Conservation (phyloP, 345 rosid genomes). For the Turritis glabra region DNA sequence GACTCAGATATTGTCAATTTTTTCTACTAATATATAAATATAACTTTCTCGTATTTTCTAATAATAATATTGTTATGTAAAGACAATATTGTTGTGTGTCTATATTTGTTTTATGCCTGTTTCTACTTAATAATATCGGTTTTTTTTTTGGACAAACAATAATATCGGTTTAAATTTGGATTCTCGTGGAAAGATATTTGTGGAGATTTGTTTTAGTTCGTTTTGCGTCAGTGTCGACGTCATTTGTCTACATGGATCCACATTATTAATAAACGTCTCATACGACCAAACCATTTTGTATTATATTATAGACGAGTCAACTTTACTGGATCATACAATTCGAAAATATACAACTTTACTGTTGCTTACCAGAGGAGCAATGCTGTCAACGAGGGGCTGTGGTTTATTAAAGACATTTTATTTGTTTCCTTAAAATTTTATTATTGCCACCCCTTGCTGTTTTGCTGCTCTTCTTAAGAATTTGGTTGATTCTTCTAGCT, state of each 20-base stretch:
- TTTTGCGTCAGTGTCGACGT: slow-evolving; percentile 32
- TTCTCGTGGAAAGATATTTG: slow-evolving; percentile 7
- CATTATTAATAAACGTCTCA: not conserved
- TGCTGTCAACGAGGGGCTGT: not conserved
- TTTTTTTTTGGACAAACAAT: no score
- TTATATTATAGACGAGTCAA: not conserved
- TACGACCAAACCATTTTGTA: not conserved
- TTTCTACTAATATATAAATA: slow-evolving; percentile 17
- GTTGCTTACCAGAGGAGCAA: not conserved
- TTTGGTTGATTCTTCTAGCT: no score
- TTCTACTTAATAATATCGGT: not conserved
- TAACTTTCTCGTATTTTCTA: not conserved
- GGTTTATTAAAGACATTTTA: not conserved
- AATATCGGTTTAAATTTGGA: slow-evolving; percentile 17
- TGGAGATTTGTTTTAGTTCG: slow-evolving; percentile 20
- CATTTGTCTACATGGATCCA: slow-evolving; percentile 22
- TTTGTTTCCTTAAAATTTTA: not conserved
- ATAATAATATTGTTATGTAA: not conserved
- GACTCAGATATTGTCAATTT: slow-evolving; percentile 31
- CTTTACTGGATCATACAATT: not conserved
- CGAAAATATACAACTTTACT: not conserved
- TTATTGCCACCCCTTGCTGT: not conserved
- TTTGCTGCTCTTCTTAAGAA: no score
- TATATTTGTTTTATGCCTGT: not conserved
- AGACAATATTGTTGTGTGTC: slow-evolving; percentile 21